Conservation (phyloP, 768 basidiomycete genomes). For the Nidula microcarpa region DNA sequence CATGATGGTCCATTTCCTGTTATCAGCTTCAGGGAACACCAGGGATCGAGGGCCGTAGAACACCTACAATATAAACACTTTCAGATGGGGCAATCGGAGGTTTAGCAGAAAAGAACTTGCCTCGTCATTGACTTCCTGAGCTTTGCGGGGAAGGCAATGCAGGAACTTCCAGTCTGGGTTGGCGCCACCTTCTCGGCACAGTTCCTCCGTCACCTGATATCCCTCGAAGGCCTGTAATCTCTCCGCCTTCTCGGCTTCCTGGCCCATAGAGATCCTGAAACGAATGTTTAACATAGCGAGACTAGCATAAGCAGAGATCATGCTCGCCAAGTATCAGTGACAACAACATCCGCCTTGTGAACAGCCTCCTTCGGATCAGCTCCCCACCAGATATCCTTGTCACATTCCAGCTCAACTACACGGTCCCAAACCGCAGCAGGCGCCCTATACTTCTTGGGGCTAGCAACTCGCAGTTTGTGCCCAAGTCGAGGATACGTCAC, state of each 20-base stretch:
- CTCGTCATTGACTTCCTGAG: constrained; percentile 93
- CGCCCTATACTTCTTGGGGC: constrained; percentile 71
- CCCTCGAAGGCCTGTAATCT: constrained; percentile 85
- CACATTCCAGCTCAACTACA: constrained; percentile 71
- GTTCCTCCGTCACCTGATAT: constrained; percentile 89
- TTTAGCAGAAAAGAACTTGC: constrained; percentile 26
- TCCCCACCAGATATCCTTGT: constrained; percentile 71
- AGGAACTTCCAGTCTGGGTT: constrained; percentile 90
- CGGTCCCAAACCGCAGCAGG: constrained; percentile 77
- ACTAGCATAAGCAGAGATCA: not conserved
- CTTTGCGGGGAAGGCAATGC: constrained; percentile 93
- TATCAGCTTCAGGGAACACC: constrained; percentile 93
- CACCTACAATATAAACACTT: constrained; percentile 43
- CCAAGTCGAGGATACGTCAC: constrained; percentile 92
- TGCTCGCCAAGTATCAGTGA: constrained; percentile 93
- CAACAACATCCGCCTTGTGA: constrained; percentile 85
- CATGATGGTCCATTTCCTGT: constrained; percentile 97
- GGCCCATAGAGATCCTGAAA: constrained; percentile 96
- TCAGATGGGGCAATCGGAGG: not conserved
- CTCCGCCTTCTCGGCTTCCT: constrained; percentile 89
- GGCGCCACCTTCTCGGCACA: constrained; percentile 80
- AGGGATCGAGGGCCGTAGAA: constrained; percentile 92
- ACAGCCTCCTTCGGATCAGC: constrained; percentile 85
- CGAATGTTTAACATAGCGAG: not conserved
- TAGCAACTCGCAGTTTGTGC: constrained; percentile 80